Percentiles rank a stretch among this genome's conserved stretches.
These are phyloP conservation scores for Zalaria obscura DNA, from an alignment of 2,329 filamentous ascomycete genomes.

Conservation along the genomic window DNA sequence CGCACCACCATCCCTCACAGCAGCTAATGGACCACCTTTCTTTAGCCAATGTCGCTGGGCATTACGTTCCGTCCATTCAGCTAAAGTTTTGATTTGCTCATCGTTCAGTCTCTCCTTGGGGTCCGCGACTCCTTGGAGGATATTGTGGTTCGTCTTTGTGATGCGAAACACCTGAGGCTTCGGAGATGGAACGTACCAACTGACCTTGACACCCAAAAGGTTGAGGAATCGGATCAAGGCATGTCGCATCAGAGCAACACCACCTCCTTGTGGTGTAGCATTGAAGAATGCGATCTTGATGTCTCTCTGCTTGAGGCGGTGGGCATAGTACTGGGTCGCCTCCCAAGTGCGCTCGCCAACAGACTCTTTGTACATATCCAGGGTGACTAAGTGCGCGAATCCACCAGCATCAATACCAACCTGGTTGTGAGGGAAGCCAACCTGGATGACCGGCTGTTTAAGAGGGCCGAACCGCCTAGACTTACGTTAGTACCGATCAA, in stretches of 20 bases:
- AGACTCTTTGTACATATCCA: slow-evolving; percentile 45
- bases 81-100: slow-evolving; percentile 48
- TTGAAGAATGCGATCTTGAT: slow-evolving; percentile 67
- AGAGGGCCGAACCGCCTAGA: slow-evolving; percentile 59
- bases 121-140: slow-evolving; percentile 63
- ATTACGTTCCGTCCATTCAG: slow-evolving; percentile 60
- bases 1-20: slow-evolving; percentile 55
- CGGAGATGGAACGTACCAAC: slow-evolving; percentile 70
- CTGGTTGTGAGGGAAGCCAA: slow-evolving; percentile 47
- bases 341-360: slow-evolving; percentile 51
- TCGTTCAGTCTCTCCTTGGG: slow-evolving; percentile 49
- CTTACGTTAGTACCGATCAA: neutral
- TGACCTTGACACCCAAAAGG: slow-evolving; percentile 51
- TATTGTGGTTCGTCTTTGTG: slow-evolving; percentile 82
- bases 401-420: slow-evolving; percentile 59
- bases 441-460: slow-evolving; percentile 49
- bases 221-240: slow-evolving; percentile 59
- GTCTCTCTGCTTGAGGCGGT: slow-evolving; percentile 47
- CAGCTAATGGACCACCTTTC: slow-evolving; percentile 50
- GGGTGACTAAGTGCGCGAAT: slow-evolving; percentile 44
- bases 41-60: slow-evolving; percentile 61
- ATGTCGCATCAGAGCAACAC: slow-evolving; percentile 71
- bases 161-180: slow-evolving; percentile 67
- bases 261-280: slow-evolving; percentile 67
- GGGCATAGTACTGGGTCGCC: slow-evolving; percentile 47